Evolutionary conservation across 208 protist genomes (phyloP), one percentile per base, ranked within the genome.

Genomic region (Crithidia brevicula): DNA sequence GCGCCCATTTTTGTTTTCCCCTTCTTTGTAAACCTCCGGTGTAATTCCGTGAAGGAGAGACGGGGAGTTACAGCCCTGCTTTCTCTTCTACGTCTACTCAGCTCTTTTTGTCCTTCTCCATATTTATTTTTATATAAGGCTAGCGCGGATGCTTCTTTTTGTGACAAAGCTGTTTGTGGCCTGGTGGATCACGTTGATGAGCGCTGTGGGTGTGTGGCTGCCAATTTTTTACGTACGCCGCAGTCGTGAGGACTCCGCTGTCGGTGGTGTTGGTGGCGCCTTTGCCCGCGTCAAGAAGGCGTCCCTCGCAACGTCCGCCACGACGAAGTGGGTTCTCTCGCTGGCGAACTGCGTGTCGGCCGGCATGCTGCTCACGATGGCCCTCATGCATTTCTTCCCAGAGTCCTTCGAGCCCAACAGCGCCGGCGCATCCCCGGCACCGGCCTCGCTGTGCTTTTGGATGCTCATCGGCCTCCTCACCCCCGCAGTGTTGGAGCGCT

Each of bases 311-410:
- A 11, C 45, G 22, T 61, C 49, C 11, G 45, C 56, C 27, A 43
- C 28, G 6, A 62, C 50, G 15, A 71, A 50, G 25, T 56, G 45
- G 18, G 72, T 52, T 8, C 66, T 94, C 10, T 89, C 88, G 0
- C 36, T 91, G 18, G 78, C 81, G 8, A 90, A 91, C 74, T 86
- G 77, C 60, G 66, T 85, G 33, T 87, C 85, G 5, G 83, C 81
- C 1, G 83, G 85, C 7, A 91, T 90, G 85, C 69, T 94, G 22
- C 63, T 91, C 28, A 67, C 83, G 11, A 88, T 85, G 62, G 78
- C 85, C 8, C 50, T 91, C 10, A 22, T 77, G 13, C 85, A 94
- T 60, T 86, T 90, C 43, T 76, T 91, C 49, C 81, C 83, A 0
- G 57, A 77, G 53, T 63, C 83, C 0, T 68, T 85, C 40, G 68